Evolutionary conservation across 2,329 filamentous ascomycete genomes (phyloP).

Genomic region (Gremmenia infestans): DNA sequence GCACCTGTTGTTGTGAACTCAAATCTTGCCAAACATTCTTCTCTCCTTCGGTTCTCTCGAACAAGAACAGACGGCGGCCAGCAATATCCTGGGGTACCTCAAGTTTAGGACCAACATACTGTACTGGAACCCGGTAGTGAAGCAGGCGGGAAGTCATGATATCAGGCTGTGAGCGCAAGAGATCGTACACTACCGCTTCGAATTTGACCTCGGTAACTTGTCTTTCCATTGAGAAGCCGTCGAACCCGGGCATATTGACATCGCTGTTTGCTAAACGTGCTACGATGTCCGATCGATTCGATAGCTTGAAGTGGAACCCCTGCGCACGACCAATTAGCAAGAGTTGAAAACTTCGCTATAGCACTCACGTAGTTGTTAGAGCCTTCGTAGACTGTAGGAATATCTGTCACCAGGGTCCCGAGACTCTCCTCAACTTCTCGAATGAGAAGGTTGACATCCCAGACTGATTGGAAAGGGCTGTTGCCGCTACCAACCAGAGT

Average conservation of each 20-base stretch:
- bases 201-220: constrained; percentile 19
- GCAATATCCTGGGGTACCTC: constrained; percentile 4
- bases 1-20: constrained; percentile 1
- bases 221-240: constrained; percentile 6
- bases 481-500: constrained; percentile 15
- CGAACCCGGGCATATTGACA: constrained; percentile 18
- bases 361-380: constrained; percentile 30
- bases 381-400: constrained; percentile 20
- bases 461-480: constrained; percentile 24
- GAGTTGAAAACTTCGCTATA: neutral
- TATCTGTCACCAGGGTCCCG: constrained; percentile 21
- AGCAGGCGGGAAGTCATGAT: constrained; percentile 19
- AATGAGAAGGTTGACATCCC: constrained; percentile 27
- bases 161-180: constrained; percentile 14
- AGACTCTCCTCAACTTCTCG: constrained; percentile 26
- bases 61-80: constrained; percentile 3
- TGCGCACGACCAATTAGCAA: neutral
- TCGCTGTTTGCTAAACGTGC: constrained; percentile 14
- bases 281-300: constrained; percentile 18
- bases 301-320: constrained; percentile 17
- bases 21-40: constrained; percentile 11
- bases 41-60: constrained; percentile 11
- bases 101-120: constrained; percentile 5
- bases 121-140: constrained; percentile 17
- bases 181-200: constrained; percentile 17